These are phyloP conservation scores for Solanum chmielewskii DNA, from an alignment of 257 asterid genomes.

Conservation along the genomic window DNA sequence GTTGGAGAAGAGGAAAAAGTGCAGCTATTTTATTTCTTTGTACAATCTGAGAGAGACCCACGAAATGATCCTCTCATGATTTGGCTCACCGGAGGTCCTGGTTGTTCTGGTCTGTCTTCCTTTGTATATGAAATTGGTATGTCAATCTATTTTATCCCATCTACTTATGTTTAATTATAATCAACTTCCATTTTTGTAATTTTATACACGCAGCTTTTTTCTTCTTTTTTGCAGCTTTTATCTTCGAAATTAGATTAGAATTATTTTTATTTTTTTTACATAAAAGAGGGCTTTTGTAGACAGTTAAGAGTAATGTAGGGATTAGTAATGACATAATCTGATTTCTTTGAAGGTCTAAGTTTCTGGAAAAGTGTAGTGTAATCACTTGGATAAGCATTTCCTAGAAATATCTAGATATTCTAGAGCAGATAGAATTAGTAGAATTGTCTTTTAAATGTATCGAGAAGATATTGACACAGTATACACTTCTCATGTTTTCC, in stretches of 20 bases:
- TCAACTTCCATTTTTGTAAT: not conserved
- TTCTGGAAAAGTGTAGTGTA: not conserved
- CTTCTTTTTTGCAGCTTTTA: too few species aligned
- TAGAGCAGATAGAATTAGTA: not conserved
- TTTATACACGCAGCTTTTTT: not conserved
- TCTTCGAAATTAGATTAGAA: not conserved
- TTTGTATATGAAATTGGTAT: conserved; percentile 34
- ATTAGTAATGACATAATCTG: not conserved
- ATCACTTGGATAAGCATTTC: not conserved
- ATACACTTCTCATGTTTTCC: not conserved
- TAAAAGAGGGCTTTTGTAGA: too few species aligned
- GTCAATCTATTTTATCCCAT: not conserved
- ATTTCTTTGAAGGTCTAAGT: not conserved
- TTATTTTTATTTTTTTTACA: too few species aligned
- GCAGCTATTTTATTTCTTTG: conserved; percentile 45
- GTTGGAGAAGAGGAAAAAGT: conserved; percentile 37
- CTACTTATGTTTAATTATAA: not conserved
- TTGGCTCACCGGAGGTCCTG: conserved; percentile 70
- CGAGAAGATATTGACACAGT: not conserved
- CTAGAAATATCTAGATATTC: not conserved
- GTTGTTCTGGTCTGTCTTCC: conserved; percentile 51
- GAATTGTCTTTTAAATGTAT: not conserved
- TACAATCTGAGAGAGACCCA: conserved; percentile 35
- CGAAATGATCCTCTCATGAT: conserved; percentile 35
- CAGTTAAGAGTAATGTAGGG: not conserved